Evolutionary conservation across 2,329 filamentous ascomycete species (phyloP), one percentile per base, ranked within the genome.

Genomic region (Xylariaceae sp.): DNA sequence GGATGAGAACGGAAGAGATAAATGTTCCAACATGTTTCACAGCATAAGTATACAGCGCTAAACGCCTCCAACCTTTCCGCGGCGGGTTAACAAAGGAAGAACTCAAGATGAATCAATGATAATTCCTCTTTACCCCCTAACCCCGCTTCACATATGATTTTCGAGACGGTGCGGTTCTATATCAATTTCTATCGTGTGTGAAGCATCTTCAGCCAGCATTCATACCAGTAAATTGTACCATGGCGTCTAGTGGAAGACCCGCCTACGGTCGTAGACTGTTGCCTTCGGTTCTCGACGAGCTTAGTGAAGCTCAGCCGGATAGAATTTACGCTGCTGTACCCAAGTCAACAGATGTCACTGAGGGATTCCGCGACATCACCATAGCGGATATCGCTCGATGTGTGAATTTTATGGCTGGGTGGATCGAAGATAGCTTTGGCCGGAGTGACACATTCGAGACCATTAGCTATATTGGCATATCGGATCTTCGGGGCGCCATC

Each of bases 401-500:
- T 41, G 57, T 70, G 32, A 64, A 72, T 51, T 68, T 66, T 45
- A 67, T 67, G 29, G 69, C 70, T 2, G 40, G 41, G 29, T 71
- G 66, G 64, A 54, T 71, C 10, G 60, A 70, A 29, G 54, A 32
- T 14, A 44, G 32, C 5, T 46, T 52, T 18, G 54, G 54, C 1
- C 16, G 40, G 40, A 63, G 61, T 20, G 19, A 47, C 12, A 51
- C 47, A 20, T 71, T 69, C 32, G 67, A 69, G 42, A 68, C 70
- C 18, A 59, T 73, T 20, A 59, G 54, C 12, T 70, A 68, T 40
- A 54, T 71, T 18, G 64, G 64, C 43, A 26, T 65, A 10, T 44
- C 63, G 9, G 73, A 76, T 53, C 57, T 75, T 10, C 67, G 73
- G 6, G 63, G 70, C 12, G 67, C 67, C n/a, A 65, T 71, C 18